Percentiles rank a stretch among this genome's conserved stretches.
Conservation (phyloP, 2,329 filamentous ascomycete species). For the Lachnum nothofagi region DNA sequence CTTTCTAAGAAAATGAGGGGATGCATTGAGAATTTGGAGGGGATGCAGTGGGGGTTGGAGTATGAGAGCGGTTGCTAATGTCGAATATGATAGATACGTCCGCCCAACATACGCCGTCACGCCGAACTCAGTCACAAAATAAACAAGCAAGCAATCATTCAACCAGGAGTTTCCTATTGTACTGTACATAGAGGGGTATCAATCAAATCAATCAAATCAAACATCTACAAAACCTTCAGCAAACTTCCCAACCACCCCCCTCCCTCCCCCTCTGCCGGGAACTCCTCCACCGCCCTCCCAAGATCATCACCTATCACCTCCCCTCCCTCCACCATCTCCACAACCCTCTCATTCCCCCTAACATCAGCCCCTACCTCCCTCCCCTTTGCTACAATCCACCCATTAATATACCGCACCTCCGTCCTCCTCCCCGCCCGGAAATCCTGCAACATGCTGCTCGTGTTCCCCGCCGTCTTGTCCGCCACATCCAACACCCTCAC, state of each 20-base stretch:
- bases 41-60: not conserved
- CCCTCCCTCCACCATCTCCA: slow-evolving; percentile 40
- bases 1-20: not conserved
- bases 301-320: slow-evolving; percentile 30
- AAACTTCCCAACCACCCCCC: not conserved
- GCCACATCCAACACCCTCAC: slow-evolving; percentile 45
- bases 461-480: slow-evolving; percentile 47
- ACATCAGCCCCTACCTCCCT: slow-evolving; percentile 31
- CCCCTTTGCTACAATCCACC: slow-evolving; percentile 42
- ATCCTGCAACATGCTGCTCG: slow-evolving; percentile 60
- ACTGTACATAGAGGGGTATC: not conserved
- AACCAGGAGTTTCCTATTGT: not conserved
- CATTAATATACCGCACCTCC: slow-evolving; percentile 56
- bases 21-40: not conserved
- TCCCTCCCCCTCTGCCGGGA: not conserved
- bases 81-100: slow-evolving; percentile 56
- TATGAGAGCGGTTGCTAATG: slow-evolving; percentile 5
- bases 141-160: slow-evolving; percentile 3
- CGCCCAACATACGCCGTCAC: slow-evolving; percentile 73
- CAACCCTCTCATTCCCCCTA: slow-evolving; percentile 38
- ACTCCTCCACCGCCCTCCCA: not conserved
- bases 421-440: slow-evolving; percentile 46
- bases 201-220: not conserved
- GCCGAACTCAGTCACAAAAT: slow-evolving; percentile 41
- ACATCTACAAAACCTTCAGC: not conserved